Conservation (phyloP, 1,139 yeast species). For the Kurtzmaniella quercitrusa region DNA sequence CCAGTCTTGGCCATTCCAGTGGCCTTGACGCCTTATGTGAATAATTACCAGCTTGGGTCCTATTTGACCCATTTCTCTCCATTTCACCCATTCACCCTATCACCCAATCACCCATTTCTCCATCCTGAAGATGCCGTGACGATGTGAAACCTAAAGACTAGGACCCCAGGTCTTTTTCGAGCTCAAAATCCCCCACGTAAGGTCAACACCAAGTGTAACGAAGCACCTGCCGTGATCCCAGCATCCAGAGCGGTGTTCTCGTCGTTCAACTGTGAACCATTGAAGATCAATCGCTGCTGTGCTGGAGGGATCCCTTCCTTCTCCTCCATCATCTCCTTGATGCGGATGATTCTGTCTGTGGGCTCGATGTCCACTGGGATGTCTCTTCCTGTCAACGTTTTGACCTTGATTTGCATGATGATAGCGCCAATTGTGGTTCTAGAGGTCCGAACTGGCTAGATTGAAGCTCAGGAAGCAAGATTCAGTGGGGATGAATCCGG, state of each 20-base stretch:
- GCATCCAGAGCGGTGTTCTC: constrained; percentile 65
- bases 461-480: not conserved
- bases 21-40: too few relatives aligned
- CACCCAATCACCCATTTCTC: too few relatives aligned
- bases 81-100: too few relatives aligned
- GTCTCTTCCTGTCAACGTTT: constrained; percentile 81
- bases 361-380: constrained; percentile 80
- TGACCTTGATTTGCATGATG: constrained; percentile 62
- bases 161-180: too few relatives aligned
- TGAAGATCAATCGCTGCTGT: constrained; percentile 86
- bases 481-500: not conserved
- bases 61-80: too few relatives aligned
- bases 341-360: constrained; percentile 67
- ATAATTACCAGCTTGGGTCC: too few relatives aligned
- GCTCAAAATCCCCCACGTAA: constrained; percentile 69
- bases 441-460: not conserved
- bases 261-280: constrained; percentile 90
- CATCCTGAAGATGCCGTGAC: too few relatives aligned
- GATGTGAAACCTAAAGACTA: too few relatives aligned
- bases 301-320: constrained; percentile 97
- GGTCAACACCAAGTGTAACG: constrained; percentile 83
- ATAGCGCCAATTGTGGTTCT: too few relatives aligned
- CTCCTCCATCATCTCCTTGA: constrained; percentile 92
- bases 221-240: constrained; percentile 70
- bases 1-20: too few relatives aligned